Evolutionary conservation across 768 basidiomycete genomes (phyloP), one percentile per base, ranked within the genome.

Genomic region (Daedalea quercina): DNA sequence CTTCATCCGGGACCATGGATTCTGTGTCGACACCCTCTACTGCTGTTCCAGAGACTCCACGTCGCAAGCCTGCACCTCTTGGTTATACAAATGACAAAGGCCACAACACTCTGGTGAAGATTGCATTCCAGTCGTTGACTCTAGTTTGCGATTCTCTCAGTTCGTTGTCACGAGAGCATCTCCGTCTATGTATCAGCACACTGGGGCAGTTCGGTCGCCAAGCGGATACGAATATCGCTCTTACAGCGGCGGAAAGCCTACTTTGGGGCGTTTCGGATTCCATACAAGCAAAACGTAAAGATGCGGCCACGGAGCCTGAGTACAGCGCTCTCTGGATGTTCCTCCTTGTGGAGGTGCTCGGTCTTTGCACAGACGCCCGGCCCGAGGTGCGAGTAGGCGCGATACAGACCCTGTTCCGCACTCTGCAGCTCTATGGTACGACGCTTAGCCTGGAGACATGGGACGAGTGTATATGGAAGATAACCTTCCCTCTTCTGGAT

Each of bases 181-280:
- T 97, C 22, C 85, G 85, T 8, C 75, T 90, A 9, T 97, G 94
- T 60, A 95, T 98, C 68, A 81, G 76, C 55, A 94, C 95, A 3
- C 75, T 99, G 0, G 91, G 91, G 4, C 85, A 87, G 51, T 99
- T 95, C 67, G 94, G 94, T 8, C 80, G 85, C 17, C 95, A 98
- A 62, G 78, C 83, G 0, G 96, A 98, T 58, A 94, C 95, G 35
- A 99, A 99, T 60, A 95, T 99, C 52, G 90, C 94, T 1, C 71
- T 99, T 51, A 95, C 95, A 1, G 91, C 92, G 0, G 92, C 94
- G 0, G 92, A 92, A 53, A 93, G 91, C 50, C 70, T 97, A 2
- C 73, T 99, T 3, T 98, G 95, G 95, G 87, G 90, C 55, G 90
- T 99, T 0, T 96, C 94, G 0, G 95, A 99, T 64, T 88, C 91